A percentile compares a stretch with the other conserved stretches of the same genome.
phyloP scores from a whole-genome alignment of 306 rosid species.

The Prunus campanulata region DNA sequence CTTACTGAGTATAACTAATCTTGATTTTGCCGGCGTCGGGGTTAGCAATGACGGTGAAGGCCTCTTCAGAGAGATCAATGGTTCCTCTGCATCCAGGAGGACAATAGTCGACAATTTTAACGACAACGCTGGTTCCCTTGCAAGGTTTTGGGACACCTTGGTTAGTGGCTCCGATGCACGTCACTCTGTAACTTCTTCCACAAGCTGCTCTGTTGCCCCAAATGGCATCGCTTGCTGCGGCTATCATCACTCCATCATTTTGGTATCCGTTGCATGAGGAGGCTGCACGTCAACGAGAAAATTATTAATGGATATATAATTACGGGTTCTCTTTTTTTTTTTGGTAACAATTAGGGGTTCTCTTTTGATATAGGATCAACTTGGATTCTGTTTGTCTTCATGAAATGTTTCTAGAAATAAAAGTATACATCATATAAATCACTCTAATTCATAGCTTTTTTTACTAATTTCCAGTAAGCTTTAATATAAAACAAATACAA shows the following conservation, averaged over 20 bases:
- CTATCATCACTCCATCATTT: conserved; percentile 12
- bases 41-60: conserved; percentile 18
- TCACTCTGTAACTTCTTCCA: conserved; percentile 6
- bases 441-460: no score
- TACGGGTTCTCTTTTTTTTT: no score
- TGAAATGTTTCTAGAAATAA: no score
- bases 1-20: conserved; percentile 20
- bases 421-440: no score
- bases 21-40: conserved; percentile 24
- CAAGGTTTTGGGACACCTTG: conserved; percentile 20
- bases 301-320: no score
- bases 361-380: no score
- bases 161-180: conserved; percentile 16
- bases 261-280: neutral
- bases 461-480: no score
- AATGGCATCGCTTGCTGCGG: conserved; percentile 11
- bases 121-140: conserved; percentile 1
- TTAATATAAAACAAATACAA: no score
- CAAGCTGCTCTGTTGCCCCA: conserved; percentile 13
- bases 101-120: conserved; percentile 27
- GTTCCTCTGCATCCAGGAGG: conserved; percentile 18
- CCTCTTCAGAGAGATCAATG: conserved; percentile 30
- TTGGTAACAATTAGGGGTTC: no score
- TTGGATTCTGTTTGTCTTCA: no score
- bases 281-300: neutral